Base-by-base conservation (phyloP, 805 yeast genomes). In the Yarrowia sp. region DNA sequence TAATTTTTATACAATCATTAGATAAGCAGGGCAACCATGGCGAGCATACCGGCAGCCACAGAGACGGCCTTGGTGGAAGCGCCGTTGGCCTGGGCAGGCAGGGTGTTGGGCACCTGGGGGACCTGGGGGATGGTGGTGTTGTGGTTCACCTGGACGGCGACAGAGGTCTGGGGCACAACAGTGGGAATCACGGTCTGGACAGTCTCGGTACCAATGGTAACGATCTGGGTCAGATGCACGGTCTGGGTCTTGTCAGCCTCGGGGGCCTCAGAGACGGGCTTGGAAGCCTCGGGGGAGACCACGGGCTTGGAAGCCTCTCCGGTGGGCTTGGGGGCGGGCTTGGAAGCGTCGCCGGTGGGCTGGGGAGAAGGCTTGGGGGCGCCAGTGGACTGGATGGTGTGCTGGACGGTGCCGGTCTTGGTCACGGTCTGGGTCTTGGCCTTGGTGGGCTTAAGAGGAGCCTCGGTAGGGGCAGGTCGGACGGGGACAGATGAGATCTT, bases 21-120 rank as follows among this genome's bases (percentile, higher is more conserved):
- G 6, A 35, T 35, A 5, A 48, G 55, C 13, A 48, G 41, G 28
- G 55, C 55, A 17, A 35, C 55, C 55, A 48, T 48, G 55, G 41
- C 55, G 41, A 18, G 28, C 41, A 48, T 8, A 9, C 17, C 61
- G 38, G 45, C 61, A 10, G n/a, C 61, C 7, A 7, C 45, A 9
- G 61, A 41, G 11, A 33, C 61, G 28, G 36, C 45, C 45, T 53
- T 39, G 61, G 43, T 11, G 61, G 45, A 44, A 10, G 61, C 61
- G 10, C 61, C 61, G 61, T 53, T 53, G 28, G 61, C 61, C 45
- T 53, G 61, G 36, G 61, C 43, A n/a, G 61, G 61, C 22, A 41
- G 6, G 36, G 43, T 28, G 45, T 15, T 15, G 31, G 61, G 61
- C 10, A 35, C 61, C 61, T 53, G 61, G 45, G 61, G 61, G 15